Conservation (phyloP, 2,329 filamentous ascomycete species). For the Fusarium lateritium region DNA sequence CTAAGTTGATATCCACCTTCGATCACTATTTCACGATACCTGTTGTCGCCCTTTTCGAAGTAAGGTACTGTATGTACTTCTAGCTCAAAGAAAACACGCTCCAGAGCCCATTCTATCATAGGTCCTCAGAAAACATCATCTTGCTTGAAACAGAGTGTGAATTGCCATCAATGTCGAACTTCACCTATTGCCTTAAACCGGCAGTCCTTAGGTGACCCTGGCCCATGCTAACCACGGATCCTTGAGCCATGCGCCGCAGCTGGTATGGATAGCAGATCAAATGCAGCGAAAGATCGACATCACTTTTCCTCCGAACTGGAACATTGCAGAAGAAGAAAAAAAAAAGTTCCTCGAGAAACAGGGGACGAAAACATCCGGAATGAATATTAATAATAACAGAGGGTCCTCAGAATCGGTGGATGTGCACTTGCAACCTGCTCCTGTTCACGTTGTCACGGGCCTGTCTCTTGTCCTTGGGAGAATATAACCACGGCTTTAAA, state of each 20-base stretch:
- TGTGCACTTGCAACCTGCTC: constrained; percentile 3
- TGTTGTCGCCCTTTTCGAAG: neutral
- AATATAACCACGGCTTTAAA: constrained; percentile 14
- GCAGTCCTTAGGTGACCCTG: neutral
- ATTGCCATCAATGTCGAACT: neutral
- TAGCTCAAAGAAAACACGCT: constrained; percentile 5
- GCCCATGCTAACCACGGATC: neutral
- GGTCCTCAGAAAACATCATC: neutral
- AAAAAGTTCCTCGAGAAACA: neutral
- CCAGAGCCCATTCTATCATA: constrained; percentile 7
- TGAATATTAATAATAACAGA: neutral
- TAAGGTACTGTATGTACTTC: neutral
- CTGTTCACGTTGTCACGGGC: constrained; percentile 4
- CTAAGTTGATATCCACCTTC: neutral
- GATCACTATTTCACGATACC: neutral
- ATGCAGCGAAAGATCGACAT: constrained; percentile 1
- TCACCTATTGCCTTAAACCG: neutral
- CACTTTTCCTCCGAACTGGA: neutral
- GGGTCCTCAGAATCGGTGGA: neutral
- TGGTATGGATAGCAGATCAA: neutral
- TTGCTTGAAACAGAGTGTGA: neutral
- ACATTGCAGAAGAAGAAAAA: neutral
- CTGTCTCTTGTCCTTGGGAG: constrained; percentile 8
- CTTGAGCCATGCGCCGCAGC: constrained; percentile 3
- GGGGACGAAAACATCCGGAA: neutral